phyloP scores from a whole-genome alignment of 1,284 basidiomycete genomes.

The Omphalotus olearius region DNA sequence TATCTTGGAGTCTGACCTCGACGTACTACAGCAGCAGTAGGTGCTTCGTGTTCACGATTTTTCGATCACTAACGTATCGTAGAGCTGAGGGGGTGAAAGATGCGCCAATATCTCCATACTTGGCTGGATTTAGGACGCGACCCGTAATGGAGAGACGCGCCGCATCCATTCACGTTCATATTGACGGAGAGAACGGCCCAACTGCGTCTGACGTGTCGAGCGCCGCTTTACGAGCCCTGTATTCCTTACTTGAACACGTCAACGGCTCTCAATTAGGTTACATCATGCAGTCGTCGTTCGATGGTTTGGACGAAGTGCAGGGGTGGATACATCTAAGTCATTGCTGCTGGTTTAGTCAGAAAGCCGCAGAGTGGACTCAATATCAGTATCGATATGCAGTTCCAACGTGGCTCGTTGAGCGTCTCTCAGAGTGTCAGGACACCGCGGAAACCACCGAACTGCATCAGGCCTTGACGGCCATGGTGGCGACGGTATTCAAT shows the following conservation, averaged over 20 bases:
- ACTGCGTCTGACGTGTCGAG: slow-evolving; percentile 70
- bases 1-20: slow-evolving; percentile 60
- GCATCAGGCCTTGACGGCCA: slow-evolving; percentile 71
- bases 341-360: slow-evolving; percentile 81
- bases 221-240: slow-evolving; percentile 70
- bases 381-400: slow-evolving; percentile 92
- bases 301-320: slow-evolving; percentile 56
- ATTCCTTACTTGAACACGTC: slow-evolving; percentile 72
- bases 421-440: slow-evolving; percentile 70
- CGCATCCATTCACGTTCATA: slow-evolving; percentile 81
- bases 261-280: slow-evolving; percentile 74
- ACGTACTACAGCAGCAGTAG: slow-evolving; percentile 66
- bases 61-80: slow-evolving; percentile 13
- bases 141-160: slow-evolving; percentile 78
- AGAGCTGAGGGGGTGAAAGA: slow-evolving; percentile 63
- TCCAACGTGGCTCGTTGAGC: slow-evolving; percentile 82
- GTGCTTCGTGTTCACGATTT: slow-evolving; percentile 22
- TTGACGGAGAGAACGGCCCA: slow-evolving; percentile 87
- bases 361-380: slow-evolving; percentile 79
- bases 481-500: slow-evolving; percentile 83
- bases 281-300: slow-evolving; percentile 68
- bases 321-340: slow-evolving; percentile 76
- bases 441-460: slow-evolving; percentile 44
- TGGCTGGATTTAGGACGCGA: slow-evolving; percentile 75
- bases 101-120: slow-evolving; percentile 68